Evolutionary conservation across 106 monocot species (phyloP), one percentile per base, ranked within the genome.

Genomic region (Hemerocallis citrina): DNA sequence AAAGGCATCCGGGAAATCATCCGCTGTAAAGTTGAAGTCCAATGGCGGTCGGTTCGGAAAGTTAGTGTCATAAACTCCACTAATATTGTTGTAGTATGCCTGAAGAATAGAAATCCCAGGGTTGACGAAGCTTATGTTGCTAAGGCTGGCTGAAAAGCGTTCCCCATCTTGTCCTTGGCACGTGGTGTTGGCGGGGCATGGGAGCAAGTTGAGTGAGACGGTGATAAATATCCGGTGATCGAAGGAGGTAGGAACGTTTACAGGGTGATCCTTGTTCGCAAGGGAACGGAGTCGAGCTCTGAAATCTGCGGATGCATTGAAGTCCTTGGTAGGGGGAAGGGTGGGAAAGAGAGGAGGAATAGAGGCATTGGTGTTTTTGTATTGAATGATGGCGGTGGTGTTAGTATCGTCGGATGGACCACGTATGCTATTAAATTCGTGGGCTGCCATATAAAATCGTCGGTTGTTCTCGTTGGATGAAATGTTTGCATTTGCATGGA

Each of bases 371-470:
- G 38, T 3, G 14, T 10, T 9, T 42, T 71, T 66, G 85, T 81
- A 89, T 10, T 73, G 43, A 52, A 89, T 63, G 58, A 89, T 65
- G 27, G 85, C 81, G 31, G 89, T 85, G 64, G 80, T 76, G 49
- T 84, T 89, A 30, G 84, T 81, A 69, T 84, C 75, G 77, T 81
- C 84, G 48, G 77, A 81, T 14, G 72, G 21, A 27, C 59, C 65
- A 25, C 31, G 47, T 6, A 22, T 81, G 21, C 72, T 75, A 7
- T 59, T 37, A 47, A 70, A 89, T 21, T 81, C 78, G 13, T 57
- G 71, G 29, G 89, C 84, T n/a, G 81, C 89, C 19, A 89, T 66
- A 78, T 89, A 89, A 78, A 75, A 89, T 2, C 1, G 66, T 45
- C 14, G 9, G 13, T 35, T 51, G 48, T 57, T 65, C 33, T 15